These are phyloP conservation scores for Chalara sp. DNA, from an alignment of 2,329 filamentous ascomycete genomes.

Conservation along the genomic window DNA sequence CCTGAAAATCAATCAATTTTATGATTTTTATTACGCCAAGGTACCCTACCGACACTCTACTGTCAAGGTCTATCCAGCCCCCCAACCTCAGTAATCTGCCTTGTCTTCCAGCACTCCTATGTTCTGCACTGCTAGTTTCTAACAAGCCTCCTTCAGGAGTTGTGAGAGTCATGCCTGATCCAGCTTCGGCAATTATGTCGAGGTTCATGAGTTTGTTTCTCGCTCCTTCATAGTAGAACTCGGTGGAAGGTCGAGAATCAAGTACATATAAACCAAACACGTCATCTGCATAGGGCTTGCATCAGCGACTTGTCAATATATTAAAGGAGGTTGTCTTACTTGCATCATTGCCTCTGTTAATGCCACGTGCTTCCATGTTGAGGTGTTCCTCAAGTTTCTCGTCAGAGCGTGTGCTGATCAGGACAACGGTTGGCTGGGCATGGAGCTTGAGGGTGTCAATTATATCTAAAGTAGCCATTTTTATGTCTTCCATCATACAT, in stretches of 20 bases:
- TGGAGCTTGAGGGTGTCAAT: conserved; percentile 55
- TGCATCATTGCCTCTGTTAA: conserved; percentile 16
- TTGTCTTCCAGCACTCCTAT: conserved; percentile 45
- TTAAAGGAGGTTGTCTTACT: conserved; percentile 14
- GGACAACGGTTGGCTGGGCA: conserved; percentile 46
- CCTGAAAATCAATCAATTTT: conserved; percentile 17
- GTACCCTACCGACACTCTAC: conserved; percentile 53
- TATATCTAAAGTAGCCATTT: conserved; percentile 59
- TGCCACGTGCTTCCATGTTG: conserved; percentile 22
- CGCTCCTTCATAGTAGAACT: conserved; percentile 65
- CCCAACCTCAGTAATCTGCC: conserved; percentile 62
- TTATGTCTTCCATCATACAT: conserved; percentile 71
- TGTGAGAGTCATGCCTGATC: conserved; percentile 50
- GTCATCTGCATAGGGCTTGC: conserved; percentile 23
- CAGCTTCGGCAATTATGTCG: conserved; percentile 35
- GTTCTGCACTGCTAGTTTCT: conserved; percentile 13
- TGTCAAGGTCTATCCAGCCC: conserved; percentile 68
- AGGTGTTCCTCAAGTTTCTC: conserved; percentile 26
- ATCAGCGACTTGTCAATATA: neutral
- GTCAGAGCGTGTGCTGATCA: conserved; percentile 35
- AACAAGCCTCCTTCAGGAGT: conserved; percentile 45
- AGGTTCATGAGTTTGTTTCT: conserved; percentile 59
- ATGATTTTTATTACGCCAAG: conserved; percentile 1
- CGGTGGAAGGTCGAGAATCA: conserved; percentile 61
- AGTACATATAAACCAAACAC: conserved; percentile 42